Conservation (phyloP, 1,284 basidiomycete genomes). For the Boletus subluridellus region DNA sequence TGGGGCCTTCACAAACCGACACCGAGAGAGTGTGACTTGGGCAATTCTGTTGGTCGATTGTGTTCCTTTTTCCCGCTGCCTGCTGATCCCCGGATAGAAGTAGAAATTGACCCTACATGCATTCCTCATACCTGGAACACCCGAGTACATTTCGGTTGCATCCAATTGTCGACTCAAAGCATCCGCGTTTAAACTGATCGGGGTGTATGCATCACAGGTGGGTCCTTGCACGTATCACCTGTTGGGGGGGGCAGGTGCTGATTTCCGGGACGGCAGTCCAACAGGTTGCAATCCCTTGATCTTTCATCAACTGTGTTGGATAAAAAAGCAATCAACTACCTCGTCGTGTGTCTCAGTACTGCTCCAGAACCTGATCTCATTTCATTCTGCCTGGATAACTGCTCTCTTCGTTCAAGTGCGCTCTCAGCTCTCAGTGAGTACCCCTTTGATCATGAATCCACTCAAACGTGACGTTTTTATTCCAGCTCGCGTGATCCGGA, state of each 20-base stretch:
- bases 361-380: too few species aligned
- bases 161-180: constrained; percentile 82
- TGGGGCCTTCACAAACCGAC: constrained; percentile 84
- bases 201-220: constrained; percentile 62
- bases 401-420: constrained; percentile 32
- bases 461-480: too few species aligned
- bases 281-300: constrained; percentile 78
- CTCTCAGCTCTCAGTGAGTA: constrained; percentile 74
- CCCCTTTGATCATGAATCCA: not conserved
- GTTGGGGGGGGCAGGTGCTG: not conserved
- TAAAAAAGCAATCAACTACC: too few species aligned
- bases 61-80: not conserved
- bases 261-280: constrained; percentile 48
- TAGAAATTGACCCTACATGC: constrained; percentile 67
- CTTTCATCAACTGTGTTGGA: constrained; percentile 33
- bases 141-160: constrained; percentile 83
- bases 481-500: too few species aligned
- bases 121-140: constrained; percentile 77
- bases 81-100: too few species aligned
- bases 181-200: constrained; percentile 77
- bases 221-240: not conserved
- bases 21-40: constrained; percentile 76
- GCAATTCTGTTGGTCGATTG: constrained; percentile 35
- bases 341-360: too few species aligned
- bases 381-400: too few species aligned